These are phyloP conservation scores for Ustilago sp. DNA, from an alignment of 1,284 basidiomycete species.

Conservation along the genomic window DNA sequence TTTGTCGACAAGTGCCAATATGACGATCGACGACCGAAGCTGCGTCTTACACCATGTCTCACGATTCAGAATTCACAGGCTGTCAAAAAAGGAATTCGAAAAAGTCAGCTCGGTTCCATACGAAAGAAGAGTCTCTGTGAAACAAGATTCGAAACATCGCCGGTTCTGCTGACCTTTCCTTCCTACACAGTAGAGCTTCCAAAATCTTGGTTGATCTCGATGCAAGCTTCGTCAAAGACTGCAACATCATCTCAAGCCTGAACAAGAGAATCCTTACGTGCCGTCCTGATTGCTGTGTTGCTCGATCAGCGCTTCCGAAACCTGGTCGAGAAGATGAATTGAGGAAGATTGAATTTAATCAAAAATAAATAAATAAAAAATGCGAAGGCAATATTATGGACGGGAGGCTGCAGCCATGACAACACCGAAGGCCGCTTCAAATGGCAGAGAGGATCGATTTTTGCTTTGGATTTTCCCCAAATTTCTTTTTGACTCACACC, in stretches of 20 bases:
- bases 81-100: neutral
- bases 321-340: neutral
- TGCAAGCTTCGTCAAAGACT: no score
- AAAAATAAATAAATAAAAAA: neutral
- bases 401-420: neutral
- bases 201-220: no score
- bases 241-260: no score
- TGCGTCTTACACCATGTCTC: neutral
- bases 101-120: conserved; percentile 2
- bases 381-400: neutral
- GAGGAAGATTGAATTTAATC: neutral
- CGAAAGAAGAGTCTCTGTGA: neutral
- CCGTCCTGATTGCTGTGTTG: neutral
- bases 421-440: neutral
- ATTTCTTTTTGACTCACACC: neutral
- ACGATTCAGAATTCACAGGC: neutral
- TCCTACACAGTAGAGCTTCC: neutral
- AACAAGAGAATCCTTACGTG: neutral
- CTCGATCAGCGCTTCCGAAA: no score
- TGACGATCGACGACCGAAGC: conserved; percentile 2
- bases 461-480: neutral
- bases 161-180: neutral
- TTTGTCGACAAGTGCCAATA: neutral
- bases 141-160: neutral
- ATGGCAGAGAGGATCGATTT: neutral